Conservation (phyloP, 441 rosid species). For the Mallotus repandus region DNA sequence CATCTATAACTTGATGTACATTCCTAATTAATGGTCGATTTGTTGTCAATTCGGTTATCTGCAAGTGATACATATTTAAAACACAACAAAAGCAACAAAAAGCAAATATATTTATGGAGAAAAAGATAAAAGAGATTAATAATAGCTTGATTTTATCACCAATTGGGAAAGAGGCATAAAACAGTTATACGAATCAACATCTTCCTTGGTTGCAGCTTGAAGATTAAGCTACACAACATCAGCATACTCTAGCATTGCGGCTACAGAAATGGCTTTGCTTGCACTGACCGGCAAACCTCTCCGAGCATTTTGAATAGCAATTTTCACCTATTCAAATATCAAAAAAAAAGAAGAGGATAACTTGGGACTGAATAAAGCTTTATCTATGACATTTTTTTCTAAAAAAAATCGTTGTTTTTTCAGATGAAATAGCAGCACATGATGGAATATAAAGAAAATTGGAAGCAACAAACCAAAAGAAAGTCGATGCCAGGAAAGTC, state of each 20-base stretch:
- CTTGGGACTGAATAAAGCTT: too few relatives aligned
- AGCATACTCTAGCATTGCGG: slow-evolving; percentile 51
- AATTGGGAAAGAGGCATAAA: slow-evolving; percentile 73
- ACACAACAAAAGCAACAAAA: slow-evolving; percentile 10
- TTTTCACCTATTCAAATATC: slow-evolving; percentile 45
- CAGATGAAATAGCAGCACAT: too few relatives aligned
- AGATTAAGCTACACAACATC: slow-evolving; percentile 64
- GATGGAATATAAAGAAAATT: not conserved
- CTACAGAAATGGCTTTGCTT: slow-evolving; percentile 65
- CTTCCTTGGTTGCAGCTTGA: slow-evolving; percentile 64
- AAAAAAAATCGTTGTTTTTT: too few relatives aligned
- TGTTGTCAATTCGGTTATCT: slow-evolving; percentile 61
- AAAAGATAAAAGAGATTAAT: not conserved
- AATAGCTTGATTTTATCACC: slow-evolving; percentile 35
- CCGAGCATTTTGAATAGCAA: slow-evolving; percentile 48
- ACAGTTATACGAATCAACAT: slow-evolving; percentile 58
- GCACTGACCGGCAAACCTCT: slow-evolving; percentile 51
- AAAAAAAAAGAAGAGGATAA: slow-evolving; percentile 10
- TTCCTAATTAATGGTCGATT: slow-evolving; percentile 52
- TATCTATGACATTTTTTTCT: too few relatives aligned
- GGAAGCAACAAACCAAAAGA: slow-evolving; percentile 37
- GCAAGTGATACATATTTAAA: slow-evolving; percentile 26
- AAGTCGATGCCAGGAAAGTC: slow-evolving; percentile 57
- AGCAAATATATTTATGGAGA: not conserved
- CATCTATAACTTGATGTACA: slow-evolving; percentile 67